phyloP scores from a whole-genome alignment of 352 stramenopile genomes.

The Pythium coloratum region DNA sequence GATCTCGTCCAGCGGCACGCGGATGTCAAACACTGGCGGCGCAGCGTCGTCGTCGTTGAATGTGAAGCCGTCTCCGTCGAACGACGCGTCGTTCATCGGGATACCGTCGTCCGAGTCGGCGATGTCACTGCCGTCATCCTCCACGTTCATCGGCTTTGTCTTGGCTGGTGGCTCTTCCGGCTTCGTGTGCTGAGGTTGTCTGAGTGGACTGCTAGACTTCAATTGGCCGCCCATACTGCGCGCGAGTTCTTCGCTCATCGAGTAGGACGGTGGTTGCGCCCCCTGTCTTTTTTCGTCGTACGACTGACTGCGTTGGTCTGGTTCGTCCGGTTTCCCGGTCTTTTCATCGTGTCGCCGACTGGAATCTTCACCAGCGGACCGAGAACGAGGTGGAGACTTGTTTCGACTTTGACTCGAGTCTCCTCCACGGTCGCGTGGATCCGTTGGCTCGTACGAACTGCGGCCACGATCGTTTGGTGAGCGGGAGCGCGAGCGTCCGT shows the following conservation, averaged over 20 bases:
- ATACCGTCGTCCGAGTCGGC: slow-evolving; percentile 52
- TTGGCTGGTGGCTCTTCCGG: neutral
- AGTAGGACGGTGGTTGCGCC: slow-evolving; percentile 19
- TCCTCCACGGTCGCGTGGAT: neutral
- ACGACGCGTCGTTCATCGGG: slow-evolving; percentile 9
- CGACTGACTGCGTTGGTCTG: neutral
- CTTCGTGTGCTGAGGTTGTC: neutral
- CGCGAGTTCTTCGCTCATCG: neutral
- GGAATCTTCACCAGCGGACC: neutral
- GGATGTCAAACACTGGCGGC: slow-evolving; percentile 46
- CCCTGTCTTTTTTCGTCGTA: slow-evolving; percentile 1
- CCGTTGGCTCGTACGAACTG: neutral
- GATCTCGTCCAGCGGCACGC: slow-evolving; percentile 44
- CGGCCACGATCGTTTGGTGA: neutral
- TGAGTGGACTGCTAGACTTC: neutral
- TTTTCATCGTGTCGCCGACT: slow-evolving; percentile 4
- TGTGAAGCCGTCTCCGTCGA: neutral
- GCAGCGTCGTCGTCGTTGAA: slow-evolving; percentile 19
- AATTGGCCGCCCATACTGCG: neutral
- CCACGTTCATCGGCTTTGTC: slow-evolving; percentile 11
- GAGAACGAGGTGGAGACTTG: neutral
- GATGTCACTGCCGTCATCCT: slow-evolving; percentile 43
- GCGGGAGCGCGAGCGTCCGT: neutral
- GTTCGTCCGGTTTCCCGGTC: neutral
- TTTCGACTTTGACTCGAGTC: neutral